phyloP scores from a whole-genome alignment of 208 protist species.

The Balamuthia mandrillaris region DNA sequence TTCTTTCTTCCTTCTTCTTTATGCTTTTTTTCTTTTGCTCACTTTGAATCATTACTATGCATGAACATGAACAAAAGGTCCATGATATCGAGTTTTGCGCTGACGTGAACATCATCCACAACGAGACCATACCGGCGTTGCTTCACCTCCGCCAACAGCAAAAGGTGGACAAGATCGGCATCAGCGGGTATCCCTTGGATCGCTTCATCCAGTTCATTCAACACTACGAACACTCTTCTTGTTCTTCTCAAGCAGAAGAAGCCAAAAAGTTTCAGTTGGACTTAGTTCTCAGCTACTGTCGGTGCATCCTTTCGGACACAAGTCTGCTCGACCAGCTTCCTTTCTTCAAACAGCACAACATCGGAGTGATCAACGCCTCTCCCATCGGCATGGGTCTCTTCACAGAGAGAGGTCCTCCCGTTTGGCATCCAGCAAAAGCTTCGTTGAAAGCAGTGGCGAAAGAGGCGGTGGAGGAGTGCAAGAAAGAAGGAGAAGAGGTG shows the following conservation, averaged over 20 bases:
- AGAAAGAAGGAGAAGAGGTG: neutral
- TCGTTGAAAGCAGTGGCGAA: neutral
- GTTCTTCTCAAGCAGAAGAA: neutral
- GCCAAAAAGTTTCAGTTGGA: neutral
- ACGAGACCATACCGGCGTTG: conserved; percentile 13
- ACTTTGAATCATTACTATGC: neutral
- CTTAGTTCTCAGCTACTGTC: neutral
- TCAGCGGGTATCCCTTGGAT: conserved; percentile 32
- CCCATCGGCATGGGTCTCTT: conserved; percentile 27
- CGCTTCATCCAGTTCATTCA: neutral
- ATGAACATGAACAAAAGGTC: too few species aligned
- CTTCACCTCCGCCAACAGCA: neutral
- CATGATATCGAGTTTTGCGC: conserved; percentile 31
- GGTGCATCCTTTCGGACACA: conserved; percentile 5
- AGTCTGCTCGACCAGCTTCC: neutral
- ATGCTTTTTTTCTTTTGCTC: neutral
- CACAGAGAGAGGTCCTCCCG: neutral
- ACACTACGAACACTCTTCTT: neutral
- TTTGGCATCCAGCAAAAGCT: conserved; percentile 15
- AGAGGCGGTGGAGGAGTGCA: neutral
- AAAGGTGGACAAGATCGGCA: neutral
- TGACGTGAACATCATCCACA: neutral
- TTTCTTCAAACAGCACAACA: neutral
- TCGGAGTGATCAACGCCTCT: conserved; percentile 20
- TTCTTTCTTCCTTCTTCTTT: neutral